phyloP scores from a whole-genome alignment of 495 filamentous ascomycete genomes.

The Platismatia glauca region DNA sequence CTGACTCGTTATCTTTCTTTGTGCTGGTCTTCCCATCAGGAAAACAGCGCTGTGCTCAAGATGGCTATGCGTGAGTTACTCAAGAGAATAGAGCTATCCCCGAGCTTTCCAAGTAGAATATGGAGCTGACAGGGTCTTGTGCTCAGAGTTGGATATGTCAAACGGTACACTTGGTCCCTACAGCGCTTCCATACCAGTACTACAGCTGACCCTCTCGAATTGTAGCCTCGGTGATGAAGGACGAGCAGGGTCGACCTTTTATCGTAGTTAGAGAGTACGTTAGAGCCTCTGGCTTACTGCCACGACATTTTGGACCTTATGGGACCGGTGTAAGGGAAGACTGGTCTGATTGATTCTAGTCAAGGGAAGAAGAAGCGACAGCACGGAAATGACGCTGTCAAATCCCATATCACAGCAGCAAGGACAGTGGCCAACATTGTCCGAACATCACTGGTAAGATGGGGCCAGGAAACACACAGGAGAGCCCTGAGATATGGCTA shows the following conservation, averaged over 20 bases:
- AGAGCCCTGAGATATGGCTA: neutral
- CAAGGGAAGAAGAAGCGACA: constrained; percentile 97
- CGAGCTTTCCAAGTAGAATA: constrained; percentile 30
- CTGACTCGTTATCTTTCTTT: neutral
- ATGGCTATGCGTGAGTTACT: constrained; percentile 57
- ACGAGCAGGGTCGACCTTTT: constrained; percentile 94
- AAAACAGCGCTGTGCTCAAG: constrained; percentile 22
- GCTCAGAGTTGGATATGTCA: constrained; percentile 63
- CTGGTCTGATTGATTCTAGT: constrained; percentile 38
- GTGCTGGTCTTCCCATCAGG: neutral
- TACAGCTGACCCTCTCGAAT: constrained; percentile 27
- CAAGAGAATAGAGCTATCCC: neutral
- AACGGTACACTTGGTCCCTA: constrained; percentile 43
- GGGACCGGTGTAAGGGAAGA: neutral
- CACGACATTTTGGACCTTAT: neutral
- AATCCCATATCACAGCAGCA: constrained; percentile 93
- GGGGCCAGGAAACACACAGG: neutral
- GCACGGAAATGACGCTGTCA: constrained; percentile 93
- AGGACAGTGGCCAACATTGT: constrained; percentile 94
- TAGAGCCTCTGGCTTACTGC: constrained; percentile 13
- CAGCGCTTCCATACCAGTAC: neutral
- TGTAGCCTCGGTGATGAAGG: constrained; percentile 66
- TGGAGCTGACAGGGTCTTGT: constrained; percentile 27
- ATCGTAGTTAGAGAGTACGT: constrained; percentile 97
- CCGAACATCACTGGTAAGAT: constrained; percentile 74